Evolutionary conservation across 371 early-diverging fungal species (phyloP).

Genomic region (Apophysomyces trapeziformis): DNA sequence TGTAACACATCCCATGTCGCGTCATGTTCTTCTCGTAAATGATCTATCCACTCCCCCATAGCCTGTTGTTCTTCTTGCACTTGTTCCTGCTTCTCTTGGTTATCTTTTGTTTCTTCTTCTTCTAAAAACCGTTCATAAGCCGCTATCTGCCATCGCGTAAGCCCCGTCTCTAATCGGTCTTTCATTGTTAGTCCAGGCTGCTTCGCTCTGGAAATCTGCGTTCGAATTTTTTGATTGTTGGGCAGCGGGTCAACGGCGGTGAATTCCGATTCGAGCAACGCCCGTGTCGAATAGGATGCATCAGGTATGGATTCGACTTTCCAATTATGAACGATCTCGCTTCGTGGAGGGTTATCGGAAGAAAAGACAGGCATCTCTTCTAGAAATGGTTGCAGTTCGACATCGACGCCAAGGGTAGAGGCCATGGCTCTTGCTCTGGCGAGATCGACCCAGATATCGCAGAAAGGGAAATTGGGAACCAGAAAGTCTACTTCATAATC

Average conservation of each 20-base stretch:
- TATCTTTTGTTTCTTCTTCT: neutral
- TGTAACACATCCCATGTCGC: slow-evolving; percentile 51
- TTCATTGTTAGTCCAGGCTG: slow-evolving; percentile 46
- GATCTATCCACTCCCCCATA: neutral
- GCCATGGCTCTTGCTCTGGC: slow-evolving; percentile 42
- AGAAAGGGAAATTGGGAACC: slow-evolving; percentile 41
- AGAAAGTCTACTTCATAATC: slow-evolving; percentile 51
- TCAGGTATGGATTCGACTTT: slow-evolving; percentile 39
- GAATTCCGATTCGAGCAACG: slow-evolving; percentile 38
- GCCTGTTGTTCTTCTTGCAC: neutral
- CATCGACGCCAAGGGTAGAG: slow-evolving; percentile 29
- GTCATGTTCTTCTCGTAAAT: neutral
- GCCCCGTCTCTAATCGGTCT: slow-evolving; percentile 42
- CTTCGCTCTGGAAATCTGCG: slow-evolving; percentile 34
- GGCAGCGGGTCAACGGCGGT: slow-evolving; percentile 15
- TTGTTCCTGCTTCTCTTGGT: too few species aligned
- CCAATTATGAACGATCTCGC: slow-evolving; percentile 55
- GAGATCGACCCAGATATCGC: slow-evolving; percentile 48
- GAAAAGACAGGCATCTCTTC: slow-evolving; percentile 20
- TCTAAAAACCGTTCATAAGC: slow-evolving; percentile 44
- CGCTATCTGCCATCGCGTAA: slow-evolving; percentile 43
- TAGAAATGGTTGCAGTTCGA: slow-evolving; percentile 27
- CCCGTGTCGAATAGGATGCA: slow-evolving; percentile 45
- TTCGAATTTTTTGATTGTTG: slow-evolving; percentile 36
- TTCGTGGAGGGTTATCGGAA: slow-evolving; percentile 33